Evolutionary conservation across 2,329 filamentous ascomycete genomes (phyloP), one percentile per base, ranked within the genome.

Genomic region (Scedosporium apiospermum): DNA sequence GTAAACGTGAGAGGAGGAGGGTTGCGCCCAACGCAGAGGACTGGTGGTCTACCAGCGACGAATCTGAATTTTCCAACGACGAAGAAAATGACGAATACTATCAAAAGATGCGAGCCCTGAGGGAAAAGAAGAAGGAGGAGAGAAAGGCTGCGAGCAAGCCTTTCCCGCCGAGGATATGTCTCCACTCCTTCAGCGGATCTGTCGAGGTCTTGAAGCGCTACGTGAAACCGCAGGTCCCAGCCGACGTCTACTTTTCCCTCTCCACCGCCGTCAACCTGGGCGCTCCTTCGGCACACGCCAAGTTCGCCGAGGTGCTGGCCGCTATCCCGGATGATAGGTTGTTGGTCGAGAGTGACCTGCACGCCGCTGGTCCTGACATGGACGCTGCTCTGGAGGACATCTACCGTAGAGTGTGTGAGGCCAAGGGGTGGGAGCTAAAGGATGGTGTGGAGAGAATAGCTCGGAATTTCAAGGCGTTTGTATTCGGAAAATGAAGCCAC

Each of bases 101-200:
- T 57, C 64, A 6, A 61, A 69, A 14, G 65, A 66, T 38, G 62
- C 69, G 53, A 61, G 63, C 30, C 46, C 53, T 41, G 38, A 65
- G 62, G 2, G 60, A 64, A 4, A 66, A 62, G 59, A 60, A 57
- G 14, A 69, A 5, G 64, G 70, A 7, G 53, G 67, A 57, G 9
- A 65, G 60, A 1, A 14, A 23, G 12, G 55, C n/a, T 4, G 5
- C 3, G 3, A 0, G n/a, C 57, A 86, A 82, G 64, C 88, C 89
- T 0, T 98, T 88, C 68, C 93, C 95, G 3, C 92, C 93, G 0
- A 80, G 93, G 7, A 88, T 98, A 71, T 99, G 95, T 71, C 84
- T 99, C 64, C 95, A 99, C 74, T 97, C 93, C 0, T 99, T 92
- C 74, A 96, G 90, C 58, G 93, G 91, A 0, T 83, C 88, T 5